A percentile compares a stretch with the other conserved stretches of the same genome.
Conservation (phyloP, 2,329 filamentous ascomycete genomes). For the Chalara sp. region DNA sequence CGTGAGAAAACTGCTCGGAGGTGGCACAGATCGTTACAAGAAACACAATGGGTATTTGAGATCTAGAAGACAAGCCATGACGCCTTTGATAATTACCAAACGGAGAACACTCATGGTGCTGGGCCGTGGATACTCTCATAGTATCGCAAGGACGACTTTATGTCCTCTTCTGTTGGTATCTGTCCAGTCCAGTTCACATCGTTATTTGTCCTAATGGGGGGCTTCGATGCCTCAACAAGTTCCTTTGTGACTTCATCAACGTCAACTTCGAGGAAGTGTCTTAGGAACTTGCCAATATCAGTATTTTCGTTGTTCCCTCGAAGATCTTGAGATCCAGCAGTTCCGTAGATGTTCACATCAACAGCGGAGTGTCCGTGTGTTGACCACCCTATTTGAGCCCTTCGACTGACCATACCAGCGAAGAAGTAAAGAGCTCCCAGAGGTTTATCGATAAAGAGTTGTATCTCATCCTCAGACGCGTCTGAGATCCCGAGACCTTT, state of each 20-base stretch:
- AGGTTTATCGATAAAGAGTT: constrained; percentile 53
- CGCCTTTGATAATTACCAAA: too few relatives aligned
- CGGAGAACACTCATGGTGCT: too few relatives aligned
- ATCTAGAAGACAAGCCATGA: too few relatives aligned
- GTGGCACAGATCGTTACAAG: too few relatives aligned
- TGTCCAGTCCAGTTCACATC: constrained; percentile 17
- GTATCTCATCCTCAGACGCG: constrained; percentile 63
- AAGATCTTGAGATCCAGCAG: constrained; percentile 54
- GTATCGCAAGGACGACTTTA: constrained; percentile 6
- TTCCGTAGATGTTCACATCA: constrained; percentile 95
- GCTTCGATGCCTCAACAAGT: constrained; percentile 34
- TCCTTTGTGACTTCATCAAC: constrained; percentile 72
- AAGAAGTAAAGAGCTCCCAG: constrained; percentile 52
- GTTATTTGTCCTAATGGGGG: constrained; percentile 3
- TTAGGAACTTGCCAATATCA: constrained; percentile 78
- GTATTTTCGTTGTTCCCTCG: constrained; percentile 95
- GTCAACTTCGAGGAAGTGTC: constrained; percentile 72
- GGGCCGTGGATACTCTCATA: constrained; percentile 2
- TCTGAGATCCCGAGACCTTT: constrained; percentile 72
- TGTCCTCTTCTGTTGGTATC: constrained; percentile 17
- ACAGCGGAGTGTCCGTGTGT: constrained; percentile 91
- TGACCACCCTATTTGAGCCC: constrained; percentile 87
- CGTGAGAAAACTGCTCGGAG: too few relatives aligned
- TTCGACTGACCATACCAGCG: constrained; percentile 77
- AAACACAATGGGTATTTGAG: too few relatives aligned